A percentile compares a stretch with the other conserved stretches of the same genome.
Conservation (phyloP, 306 rosid species). For the Mimosa pudica region DNA sequence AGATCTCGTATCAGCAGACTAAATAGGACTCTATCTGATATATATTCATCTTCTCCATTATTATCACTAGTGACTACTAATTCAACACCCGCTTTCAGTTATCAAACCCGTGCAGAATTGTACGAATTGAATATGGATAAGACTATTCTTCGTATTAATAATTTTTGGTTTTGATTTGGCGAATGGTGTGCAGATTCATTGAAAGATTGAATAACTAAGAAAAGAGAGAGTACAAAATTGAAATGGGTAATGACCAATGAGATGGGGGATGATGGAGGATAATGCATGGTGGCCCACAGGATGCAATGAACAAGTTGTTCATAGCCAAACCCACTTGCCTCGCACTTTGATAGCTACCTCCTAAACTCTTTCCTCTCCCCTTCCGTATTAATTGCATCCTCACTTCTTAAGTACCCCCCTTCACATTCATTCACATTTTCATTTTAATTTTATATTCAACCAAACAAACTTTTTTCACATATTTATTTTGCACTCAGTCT, state of each 20-base stretch:
- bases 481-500: too few relatives aligned
- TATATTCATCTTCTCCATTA: neutral
- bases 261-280: neutral
- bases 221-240: neutral
- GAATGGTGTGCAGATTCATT: neutral
- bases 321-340: slow-evolving; percentile 30
- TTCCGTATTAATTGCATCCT: slow-evolving; percentile 6
- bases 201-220: neutral
- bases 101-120: neutral
- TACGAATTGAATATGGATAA: too few relatives aligned
- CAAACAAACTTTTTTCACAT: too few relatives aligned
- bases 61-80: too few relatives aligned
- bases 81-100: too few relatives aligned
- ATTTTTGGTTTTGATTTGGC: neutral
- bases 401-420: neutral
- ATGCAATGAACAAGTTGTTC: slow-evolving; percentile 34
- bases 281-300: neutral
- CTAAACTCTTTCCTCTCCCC: slow-evolving; percentile 26
- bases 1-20: too few relatives aligned
- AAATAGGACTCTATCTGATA: too few relatives aligned
- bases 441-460: too few relatives aligned
- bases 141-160: neutral
- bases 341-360: slow-evolving; percentile 38
- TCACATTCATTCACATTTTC: too few relatives aligned
- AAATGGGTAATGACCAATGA: neutral